Conservation (phyloP, 148 eudicot species). For the Pouteria glomerata region DNA sequence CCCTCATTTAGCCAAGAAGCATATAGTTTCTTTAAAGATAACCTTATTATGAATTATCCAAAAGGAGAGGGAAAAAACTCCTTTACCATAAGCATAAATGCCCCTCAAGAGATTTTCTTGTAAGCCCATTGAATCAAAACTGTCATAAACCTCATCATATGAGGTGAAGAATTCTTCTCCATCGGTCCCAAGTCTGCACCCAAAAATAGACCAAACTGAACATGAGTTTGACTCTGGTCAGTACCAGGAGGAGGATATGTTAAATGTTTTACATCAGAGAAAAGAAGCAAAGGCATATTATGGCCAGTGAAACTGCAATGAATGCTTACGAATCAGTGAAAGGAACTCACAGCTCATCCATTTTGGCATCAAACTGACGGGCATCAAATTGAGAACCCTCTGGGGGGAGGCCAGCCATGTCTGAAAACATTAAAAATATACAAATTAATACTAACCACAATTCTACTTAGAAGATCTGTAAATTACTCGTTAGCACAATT, state of each 20-base stretch:
- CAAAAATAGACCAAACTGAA: constrained; percentile 9
- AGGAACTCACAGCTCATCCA: constrained; percentile 27
- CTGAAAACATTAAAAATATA: constrained; percentile 7
- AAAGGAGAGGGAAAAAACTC: not conserved
- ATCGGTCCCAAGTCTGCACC: constrained; percentile 23
- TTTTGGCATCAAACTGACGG: constrained; percentile 26
- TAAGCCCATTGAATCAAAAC: constrained; percentile 41
- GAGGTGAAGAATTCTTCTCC: constrained; percentile 31
- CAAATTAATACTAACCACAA: not conserved
- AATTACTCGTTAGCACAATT: not conserved
- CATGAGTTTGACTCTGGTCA: not conserved
- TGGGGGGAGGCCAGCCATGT: constrained; percentile 17
- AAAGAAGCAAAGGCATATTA: not conserved
- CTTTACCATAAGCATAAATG: constrained; percentile 35
- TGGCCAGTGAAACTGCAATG: not conserved
- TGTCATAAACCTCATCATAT: constrained; percentile 36
- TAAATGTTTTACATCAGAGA: not conserved
- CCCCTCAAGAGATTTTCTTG: constrained; percentile 38
- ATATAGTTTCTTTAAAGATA: not conserved
- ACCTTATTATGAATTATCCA: not conserved
- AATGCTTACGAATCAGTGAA: not conserved
- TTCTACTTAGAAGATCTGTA: not conserved
- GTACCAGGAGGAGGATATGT: not conserved
- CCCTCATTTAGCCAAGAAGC: not conserved
- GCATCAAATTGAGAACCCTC: constrained; percentile 31